phyloP scores from a whole-genome alignment of 305 asterid genomes.

The Fraxinus velutina region DNA sequence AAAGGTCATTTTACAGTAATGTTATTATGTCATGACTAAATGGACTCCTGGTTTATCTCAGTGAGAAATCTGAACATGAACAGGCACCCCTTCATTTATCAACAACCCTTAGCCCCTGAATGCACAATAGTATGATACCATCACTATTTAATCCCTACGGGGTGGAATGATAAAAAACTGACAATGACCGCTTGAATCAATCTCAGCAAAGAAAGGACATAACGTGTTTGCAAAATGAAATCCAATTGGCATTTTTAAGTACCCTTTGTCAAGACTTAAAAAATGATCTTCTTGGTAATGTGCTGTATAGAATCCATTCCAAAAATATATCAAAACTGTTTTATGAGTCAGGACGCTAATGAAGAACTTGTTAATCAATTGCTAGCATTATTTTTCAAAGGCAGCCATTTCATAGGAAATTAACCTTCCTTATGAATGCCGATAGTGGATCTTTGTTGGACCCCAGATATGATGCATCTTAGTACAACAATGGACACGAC shows the following conservation, averaged over 20 bases:
- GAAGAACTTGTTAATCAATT: neutral
- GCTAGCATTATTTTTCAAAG: neutral
- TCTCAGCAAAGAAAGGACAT: conserved; percentile 2
- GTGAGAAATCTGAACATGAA: neutral
- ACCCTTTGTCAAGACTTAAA: neutral
- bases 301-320: conserved; percentile 7
- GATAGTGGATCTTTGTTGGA: neutral
- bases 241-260: neutral
- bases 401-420: neutral
- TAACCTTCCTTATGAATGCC: neutral
- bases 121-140: neutral
- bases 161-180: neutral
- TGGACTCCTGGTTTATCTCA: neutral
- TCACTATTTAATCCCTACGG: neutral
- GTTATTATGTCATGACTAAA: neutral
- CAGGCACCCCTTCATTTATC: neutral
- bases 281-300: neutral
- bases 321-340: conserved; percentile 15
- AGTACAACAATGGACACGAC: neutral
- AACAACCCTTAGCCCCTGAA: neutral
- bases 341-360: neutral
- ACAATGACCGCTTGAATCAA: neutral
- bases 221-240: conserved; percentile 12
- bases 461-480: neutral
- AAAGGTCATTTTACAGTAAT: neutral